Evolutionary conservation across 2,329 filamentous ascomycete species (phyloP), one percentile per base, ranked within the genome.

Genomic region (Cercospora nicotianae): DNA sequence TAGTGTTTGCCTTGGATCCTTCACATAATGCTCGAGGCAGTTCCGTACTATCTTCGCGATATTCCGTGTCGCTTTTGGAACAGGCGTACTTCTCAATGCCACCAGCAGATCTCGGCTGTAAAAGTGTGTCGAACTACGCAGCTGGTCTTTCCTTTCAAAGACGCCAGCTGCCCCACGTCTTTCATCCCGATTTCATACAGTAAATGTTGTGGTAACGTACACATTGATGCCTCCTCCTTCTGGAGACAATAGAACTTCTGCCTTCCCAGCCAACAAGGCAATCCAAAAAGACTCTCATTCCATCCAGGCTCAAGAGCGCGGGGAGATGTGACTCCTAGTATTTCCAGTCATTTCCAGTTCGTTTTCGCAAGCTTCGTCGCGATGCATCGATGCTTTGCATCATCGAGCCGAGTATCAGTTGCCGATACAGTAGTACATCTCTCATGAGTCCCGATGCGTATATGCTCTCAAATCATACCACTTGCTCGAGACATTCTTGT

Each of bases 381-480:
- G 23, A 26, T 26, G 23, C 23, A 26, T 26, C 23, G 23, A 26
- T 26, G 23, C 23, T 26, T 26, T 26, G 23, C 23, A 26, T 26
- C 23, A 26, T 26, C 23, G 23, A 26, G 23, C 23, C 23, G 23
- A 26, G 23, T 26, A 26, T 26, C 23, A 26, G 23, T 26, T 26
- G 23, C 23, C 23, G 23, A 26, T 26, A 26, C 23, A 26, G 23
- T 26, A 26, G 23, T 26, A 26, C 23, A 26, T 26, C 23, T 26
- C 23, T 26, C 23, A 26, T 26, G 23, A 53, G 5, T 64, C 51
- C 16, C 62, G 51, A 45, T 45, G 36, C 23, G 39, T 31, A 45
- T 59, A 53, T 4, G 48, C 62, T 18, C 62, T 28, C 5, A 64
- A 8, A 64, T 58, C 62, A 48, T 64, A 64, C 62, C 62, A 64